A percentile compares a stretch with the other conserved stretches of the same genome.
These are phyloP conservation scores for Anastatica hierochuntica DNA, from an alignment of 345 rosid species.

Conservation along the genomic window DNA sequence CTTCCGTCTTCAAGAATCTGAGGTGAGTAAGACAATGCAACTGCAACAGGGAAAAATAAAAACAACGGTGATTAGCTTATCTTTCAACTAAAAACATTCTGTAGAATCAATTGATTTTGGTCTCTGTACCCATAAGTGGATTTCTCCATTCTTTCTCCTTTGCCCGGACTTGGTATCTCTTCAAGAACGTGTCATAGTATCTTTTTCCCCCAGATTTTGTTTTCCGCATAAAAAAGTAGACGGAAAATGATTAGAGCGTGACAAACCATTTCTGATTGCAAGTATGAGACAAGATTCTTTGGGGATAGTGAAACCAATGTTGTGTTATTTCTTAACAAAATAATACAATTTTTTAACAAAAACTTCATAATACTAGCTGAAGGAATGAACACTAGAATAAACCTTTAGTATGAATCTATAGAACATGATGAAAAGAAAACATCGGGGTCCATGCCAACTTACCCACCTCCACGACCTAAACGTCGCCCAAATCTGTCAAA, in stretches of 20 bases:
- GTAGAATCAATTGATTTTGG: not conserved
- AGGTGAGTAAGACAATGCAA: slow-evolving; percentile 75
- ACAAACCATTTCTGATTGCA: not conserved
- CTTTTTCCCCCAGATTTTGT: slow-evolving; percentile 27
- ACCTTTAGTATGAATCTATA: too few relatives aligned
- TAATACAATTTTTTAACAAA: too few relatives aligned
- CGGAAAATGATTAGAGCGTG: not conserved
- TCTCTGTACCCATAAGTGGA: slow-evolving; percentile 59
- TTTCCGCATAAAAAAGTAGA: slow-evolving; percentile 14
- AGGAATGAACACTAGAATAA: too few relatives aligned
- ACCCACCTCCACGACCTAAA: slow-evolving; percentile 99
- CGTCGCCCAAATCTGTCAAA: slow-evolving; percentile 87
- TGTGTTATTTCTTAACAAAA: too few relatives aligned
- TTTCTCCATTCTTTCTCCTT: slow-evolving; percentile 55
- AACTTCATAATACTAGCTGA: too few relatives aligned
- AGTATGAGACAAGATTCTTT: not conserved
- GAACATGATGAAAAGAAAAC: not conserved
- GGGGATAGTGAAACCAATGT: not conserved
- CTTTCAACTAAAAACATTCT: not conserved
- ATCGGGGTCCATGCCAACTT: slow-evolving; percentile 12
- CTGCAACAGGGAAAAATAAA: slow-evolving; percentile 35
- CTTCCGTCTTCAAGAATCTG: slow-evolving; percentile 71
- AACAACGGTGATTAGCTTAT: not conserved
- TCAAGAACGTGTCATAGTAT: slow-evolving; percentile 78
- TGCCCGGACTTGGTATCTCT: slow-evolving; percentile 60